These are phyloP conservation scores for Suillus alpinus DNA, from an alignment of 768 basidiomycete genomes.

Conservation along the genomic window DNA sequence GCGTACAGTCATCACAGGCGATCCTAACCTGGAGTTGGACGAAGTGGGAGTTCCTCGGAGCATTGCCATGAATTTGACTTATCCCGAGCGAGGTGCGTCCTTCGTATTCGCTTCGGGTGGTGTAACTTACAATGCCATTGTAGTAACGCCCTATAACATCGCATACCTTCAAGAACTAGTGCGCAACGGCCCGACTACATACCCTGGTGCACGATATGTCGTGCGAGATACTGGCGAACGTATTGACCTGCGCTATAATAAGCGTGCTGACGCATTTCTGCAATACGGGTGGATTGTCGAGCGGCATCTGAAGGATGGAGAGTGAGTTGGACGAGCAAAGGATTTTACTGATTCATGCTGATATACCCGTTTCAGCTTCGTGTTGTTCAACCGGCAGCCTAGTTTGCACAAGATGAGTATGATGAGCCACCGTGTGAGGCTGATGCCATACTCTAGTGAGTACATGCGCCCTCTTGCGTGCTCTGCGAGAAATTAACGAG, in stretches of 20 bases:
- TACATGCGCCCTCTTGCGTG: slow-evolving; percentile 18
- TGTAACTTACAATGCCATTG: slow-evolving; percentile 11
- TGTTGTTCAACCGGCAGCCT: slow-evolving; percentile 97
- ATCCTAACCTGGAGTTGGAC: slow-evolving; percentile 94
- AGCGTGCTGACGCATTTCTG: slow-evolving; percentile 89
- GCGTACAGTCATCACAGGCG: slow-evolving; percentile 98
- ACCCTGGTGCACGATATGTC: slow-evolving; percentile 96
- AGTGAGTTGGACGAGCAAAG: slow-evolving; percentile 57
- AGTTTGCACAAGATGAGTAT: slow-evolving; percentile 99
- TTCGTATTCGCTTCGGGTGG: background rate
- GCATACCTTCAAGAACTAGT: slow-evolving; percentile 92
- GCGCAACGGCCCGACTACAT: slow-evolving; percentile 88
- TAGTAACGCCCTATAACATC: slow-evolving; percentile 98
- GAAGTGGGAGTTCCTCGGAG: slow-evolving; percentile 94
- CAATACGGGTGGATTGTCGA: slow-evolving; percentile 99
- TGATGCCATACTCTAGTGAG: slow-evolving; percentile 98
- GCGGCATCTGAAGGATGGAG: slow-evolving; percentile 95
- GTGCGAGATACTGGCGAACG: slow-evolving; percentile 97
- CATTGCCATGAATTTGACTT: slow-evolving; percentile 98
- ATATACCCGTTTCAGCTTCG: slow-evolving; percentile 51
- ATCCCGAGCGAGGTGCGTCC: slow-evolving; percentile 84
- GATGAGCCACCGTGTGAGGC: slow-evolving; percentile 97
- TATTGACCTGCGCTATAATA: slow-evolving; percentile 95
- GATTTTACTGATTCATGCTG: slow-evolving; percentile 12
- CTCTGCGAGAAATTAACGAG: background rate